phyloP scores from a whole-genome alignment of 148 eudicot genomes.

The Amaranthus hypochondriacus region DNA sequence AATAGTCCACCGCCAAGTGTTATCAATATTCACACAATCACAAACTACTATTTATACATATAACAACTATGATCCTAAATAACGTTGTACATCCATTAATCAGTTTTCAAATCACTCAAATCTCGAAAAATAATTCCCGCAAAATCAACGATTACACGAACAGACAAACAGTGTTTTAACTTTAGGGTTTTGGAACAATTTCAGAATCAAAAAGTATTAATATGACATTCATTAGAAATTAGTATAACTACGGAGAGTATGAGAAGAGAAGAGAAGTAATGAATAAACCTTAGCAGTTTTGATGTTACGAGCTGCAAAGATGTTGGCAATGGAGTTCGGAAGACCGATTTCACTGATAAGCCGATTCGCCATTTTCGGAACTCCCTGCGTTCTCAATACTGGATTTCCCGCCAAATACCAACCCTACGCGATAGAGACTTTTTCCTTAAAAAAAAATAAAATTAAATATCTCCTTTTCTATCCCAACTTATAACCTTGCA shows the following conservation, averaged over 20 bases:
- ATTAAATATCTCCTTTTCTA: too few relatives aligned
- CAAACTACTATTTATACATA: too few relatives aligned
- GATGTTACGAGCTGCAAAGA: slow-evolving; percentile 79
- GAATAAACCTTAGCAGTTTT: slow-evolving; percentile 58
- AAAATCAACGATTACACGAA: not conserved
- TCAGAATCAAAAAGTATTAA: not conserved
- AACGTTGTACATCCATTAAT: too few relatives aligned
- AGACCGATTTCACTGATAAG: slow-evolving; percentile 67
- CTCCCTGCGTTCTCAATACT: slow-evolving; percentile 20
- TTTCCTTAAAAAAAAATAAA: too few relatives aligned
- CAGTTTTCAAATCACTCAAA: not conserved
- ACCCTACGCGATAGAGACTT: too few relatives aligned
- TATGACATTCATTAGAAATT: not conserved
- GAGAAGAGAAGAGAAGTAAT: not conserved
- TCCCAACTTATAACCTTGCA: too few relatives aligned
- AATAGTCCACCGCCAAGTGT: too few relatives aligned
- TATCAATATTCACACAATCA: too few relatives aligned
- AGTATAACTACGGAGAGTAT: too few relatives aligned
- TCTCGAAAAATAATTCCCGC: not conserved
- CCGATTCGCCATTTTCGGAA: slow-evolving; percentile 60
- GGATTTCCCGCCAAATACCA: slow-evolving; percentile 14
- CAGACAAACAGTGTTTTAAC: too few relatives aligned
- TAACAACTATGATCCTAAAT: too few relatives aligned
- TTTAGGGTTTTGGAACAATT: not conserved
- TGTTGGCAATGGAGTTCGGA: slow-evolving; percentile 60